These are phyloP conservation scores for Calonectria honghensis DNA, from an alignment of 2,329 filamentous ascomycete species.

Conservation along the genomic window DNA sequence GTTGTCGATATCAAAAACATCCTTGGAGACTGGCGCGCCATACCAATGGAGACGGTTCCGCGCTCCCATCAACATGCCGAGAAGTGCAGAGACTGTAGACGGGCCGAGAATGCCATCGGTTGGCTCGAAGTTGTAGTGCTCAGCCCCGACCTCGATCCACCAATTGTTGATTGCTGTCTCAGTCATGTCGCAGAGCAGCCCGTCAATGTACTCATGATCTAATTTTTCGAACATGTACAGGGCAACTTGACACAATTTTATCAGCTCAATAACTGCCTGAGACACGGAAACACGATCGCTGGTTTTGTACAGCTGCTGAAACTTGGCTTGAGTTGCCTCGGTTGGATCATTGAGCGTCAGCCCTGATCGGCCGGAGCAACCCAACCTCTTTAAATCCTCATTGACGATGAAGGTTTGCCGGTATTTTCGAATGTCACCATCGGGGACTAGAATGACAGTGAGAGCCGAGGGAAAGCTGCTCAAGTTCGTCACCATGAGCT, in stretches of 20 bases:
- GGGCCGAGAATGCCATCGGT: constrained; percentile 94
- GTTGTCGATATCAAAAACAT: constrained; percentile 89
- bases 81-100: constrained; percentile 89
- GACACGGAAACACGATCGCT: constrained; percentile 88
- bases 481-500: constrained; percentile 94
- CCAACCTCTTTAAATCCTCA: constrained; percentile 92
- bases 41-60: constrained; percentile 91
- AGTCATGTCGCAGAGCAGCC: constrained; percentile 93
- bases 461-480: constrained; percentile 93
- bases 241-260: constrained; percentile 93
- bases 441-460: constrained; percentile 92
- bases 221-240: constrained; percentile 91
- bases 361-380: constrained; percentile 92
- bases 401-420: constrained; percentile 93
- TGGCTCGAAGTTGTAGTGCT: constrained; percentile 94
- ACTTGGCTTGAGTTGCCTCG: constrained; percentile 90
- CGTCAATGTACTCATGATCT: constrained; percentile 92
- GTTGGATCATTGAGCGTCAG: constrained; percentile 87
- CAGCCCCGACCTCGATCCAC: constrained; percentile 95
- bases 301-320: constrained; percentile 91
- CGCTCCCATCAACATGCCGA: constrained; percentile 92
- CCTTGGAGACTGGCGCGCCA: constrained; percentile 89
- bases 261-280: constrained; percentile 88
- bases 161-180: constrained; percentile 93
- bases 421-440: constrained; percentile 88